Conservation (phyloP, 192 early-diverging fungal species). For the Gamsiella multidivaricata region DNA sequence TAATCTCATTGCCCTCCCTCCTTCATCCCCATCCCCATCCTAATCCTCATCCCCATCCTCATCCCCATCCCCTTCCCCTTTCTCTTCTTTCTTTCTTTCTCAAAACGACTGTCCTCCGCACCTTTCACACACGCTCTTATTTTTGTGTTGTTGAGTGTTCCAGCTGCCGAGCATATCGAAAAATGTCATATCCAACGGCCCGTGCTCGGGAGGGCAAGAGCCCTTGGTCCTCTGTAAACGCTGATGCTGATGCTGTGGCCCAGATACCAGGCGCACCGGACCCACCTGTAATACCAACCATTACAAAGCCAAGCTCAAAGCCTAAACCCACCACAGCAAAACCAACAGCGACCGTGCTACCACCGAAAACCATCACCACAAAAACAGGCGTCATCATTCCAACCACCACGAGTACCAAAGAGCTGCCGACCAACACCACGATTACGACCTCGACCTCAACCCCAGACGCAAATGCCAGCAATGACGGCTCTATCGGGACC, state of each 20-base stretch:
- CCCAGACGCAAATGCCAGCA: neutral
- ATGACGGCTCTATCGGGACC: neutral
- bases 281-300: too few relatives aligned
- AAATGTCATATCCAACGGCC: too few relatives aligned
- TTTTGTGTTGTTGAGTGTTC: neutral
- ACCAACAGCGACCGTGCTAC: neutral
- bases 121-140: neutral
- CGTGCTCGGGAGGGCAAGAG: too few relatives aligned
- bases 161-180: too few relatives aligned
- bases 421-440: neutral
- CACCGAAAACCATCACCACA: neutral
- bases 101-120: too few relatives aligned
- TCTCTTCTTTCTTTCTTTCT: neutral
- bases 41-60: too few relatives aligned
- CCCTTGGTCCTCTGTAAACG: too few relatives aligned
- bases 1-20: neutral
- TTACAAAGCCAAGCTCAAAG: neutral
- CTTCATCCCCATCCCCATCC: neutral
- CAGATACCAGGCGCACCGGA: too few relatives aligned
- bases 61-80: neutral
- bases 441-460: slow-evolving; percentile 1
- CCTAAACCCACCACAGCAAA: neutral
- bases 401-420: neutral
- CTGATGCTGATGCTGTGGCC: too few relatives aligned
- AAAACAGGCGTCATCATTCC: neutral